phyloP scores from a whole-genome alignment of 1,284 basidiomycete species.

The Naganishia cerealis region DNA sequence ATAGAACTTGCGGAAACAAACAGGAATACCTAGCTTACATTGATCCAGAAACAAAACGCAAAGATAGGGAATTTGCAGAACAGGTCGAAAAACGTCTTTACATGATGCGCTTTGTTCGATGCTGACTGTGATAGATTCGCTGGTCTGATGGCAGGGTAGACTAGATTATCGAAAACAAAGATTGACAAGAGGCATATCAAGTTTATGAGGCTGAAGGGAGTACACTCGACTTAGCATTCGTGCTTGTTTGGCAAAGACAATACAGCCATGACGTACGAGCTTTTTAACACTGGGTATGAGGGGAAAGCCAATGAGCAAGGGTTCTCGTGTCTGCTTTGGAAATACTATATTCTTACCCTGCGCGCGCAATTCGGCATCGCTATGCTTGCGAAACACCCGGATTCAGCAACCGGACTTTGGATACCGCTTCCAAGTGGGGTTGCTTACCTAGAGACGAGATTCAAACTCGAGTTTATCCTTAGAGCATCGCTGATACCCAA shows the following conservation, averaged over 20 bases:
- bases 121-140: slow-evolving; percentile 28
- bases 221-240: not conserved
- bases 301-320: not conserved
- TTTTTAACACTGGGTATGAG: slow-evolving; percentile 43
- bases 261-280: slow-evolving; percentile 41
- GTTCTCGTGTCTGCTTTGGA: not conserved
- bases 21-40: slow-evolving; percentile 42
- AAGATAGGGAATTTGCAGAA: slow-evolving; percentile 53
- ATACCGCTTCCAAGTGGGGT: not conserved
- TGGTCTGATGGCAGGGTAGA: slow-evolving; percentile 43
- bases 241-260: not conserved
- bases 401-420: not conserved
- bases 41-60: slow-evolving; percentile 51
- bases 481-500: slow-evolving; percentile 44
- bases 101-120: slow-evolving; percentile 39
- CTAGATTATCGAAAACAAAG: slow-evolving; percentile 47
- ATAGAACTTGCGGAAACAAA: not conserved
- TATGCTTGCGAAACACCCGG: slow-evolving; percentile 27
- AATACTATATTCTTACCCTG: slow-evolving; percentile 26
- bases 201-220: slow-evolving; percentile 48
- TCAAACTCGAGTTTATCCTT: slow-evolving; percentile 45
- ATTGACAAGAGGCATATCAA: slow-evolving; percentile 49
- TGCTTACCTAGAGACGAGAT: slow-evolving; percentile 50
- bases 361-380: slow-evolving; percentile 50
- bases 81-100: slow-evolving; percentile 52